Base-by-base conservation (phyloP, 306 rosid species). In the Begonia masoniana region DNA sequence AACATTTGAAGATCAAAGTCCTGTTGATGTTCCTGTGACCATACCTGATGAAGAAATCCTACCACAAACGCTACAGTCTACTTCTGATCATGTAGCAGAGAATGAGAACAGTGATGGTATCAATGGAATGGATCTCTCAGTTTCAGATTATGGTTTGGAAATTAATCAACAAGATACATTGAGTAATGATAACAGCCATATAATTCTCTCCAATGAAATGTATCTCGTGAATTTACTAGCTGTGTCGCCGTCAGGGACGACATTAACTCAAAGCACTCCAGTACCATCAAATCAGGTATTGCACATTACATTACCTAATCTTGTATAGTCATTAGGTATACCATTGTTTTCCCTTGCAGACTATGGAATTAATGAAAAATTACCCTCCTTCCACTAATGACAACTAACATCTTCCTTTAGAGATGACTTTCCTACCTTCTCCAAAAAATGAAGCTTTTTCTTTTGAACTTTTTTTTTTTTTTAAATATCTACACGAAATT, bases 91-190 rank as follows among this genome's bases (percentile, higher is more conserved):
- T 64, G 43, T 70, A 60, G 78, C 57, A 58, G 70, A 57, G 58
- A 61, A 51, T 60, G 52, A 43, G 49, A 46, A 48, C 45, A 65
- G 60, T 55, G 52, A 36, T 15, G 71, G 60, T 47, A 59, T 17
- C 55, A 47, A 56, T 59, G 71, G 51, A 62, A 55, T 52, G 56
- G 51, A 43, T 13, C 46, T 16, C 59, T 16, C 43, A 15, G 54
- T 62, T 15, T 31, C 71, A 54, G 70, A 66, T 56, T 45, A 51
- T 65, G 67, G 10, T 62, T 57, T 62, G 56, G 51, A 43, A 54
- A 48, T 59, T 10, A 65, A 66, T 51, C 77, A 61, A 63, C 74
- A 68, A 63, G 81, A 72, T 52, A 68, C 51, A 63, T 51, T 43
- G 47, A 62, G n/a, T 60, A 58, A 46, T 65, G 54, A 69, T 9